Percentiles rank a stretch among this genome's conserved stretches.
phyloP scores from a whole-genome alignment of 2,329 filamentous ascomycete species.

The Paracoccidioides lutzii region DNA sequence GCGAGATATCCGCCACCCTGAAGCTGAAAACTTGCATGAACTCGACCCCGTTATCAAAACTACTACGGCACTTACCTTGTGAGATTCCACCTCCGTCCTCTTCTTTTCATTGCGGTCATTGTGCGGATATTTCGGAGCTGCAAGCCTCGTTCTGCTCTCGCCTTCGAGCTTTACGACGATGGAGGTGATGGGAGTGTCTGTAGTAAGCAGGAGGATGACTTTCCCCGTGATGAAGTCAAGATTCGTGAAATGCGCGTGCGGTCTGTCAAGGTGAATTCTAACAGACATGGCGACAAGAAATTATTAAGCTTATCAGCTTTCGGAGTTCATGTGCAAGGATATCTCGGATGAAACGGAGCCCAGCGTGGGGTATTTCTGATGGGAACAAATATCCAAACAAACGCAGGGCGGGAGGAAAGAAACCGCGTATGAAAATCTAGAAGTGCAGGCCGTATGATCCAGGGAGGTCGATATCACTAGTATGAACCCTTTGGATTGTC shows the following conservation, averaged over 20 bases:
- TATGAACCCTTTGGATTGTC: background rate
- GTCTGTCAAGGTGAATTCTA: slow-evolving; percentile 32
- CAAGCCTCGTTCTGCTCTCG: slow-evolving; percentile 35
- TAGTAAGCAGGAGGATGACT: slow-evolving; percentile 30
- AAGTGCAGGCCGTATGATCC: background rate
- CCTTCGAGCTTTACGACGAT: slow-evolving; percentile 39
- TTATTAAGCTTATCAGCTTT: background rate
- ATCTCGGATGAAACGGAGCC: background rate
- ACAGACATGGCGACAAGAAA: slow-evolving; percentile 29
- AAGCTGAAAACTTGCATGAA: background rate
- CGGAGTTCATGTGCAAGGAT: background rate
- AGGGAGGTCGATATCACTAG: background rate
- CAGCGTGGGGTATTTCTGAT: background rate
- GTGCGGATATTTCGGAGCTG: slow-evolving; percentile 27
- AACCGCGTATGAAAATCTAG: background rate
- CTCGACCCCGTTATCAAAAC: background rate
- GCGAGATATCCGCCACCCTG: background rate
- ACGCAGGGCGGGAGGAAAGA: background rate
- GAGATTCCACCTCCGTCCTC: slow-evolving; percentile 36
- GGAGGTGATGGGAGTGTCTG: slow-evolving; percentile 32
- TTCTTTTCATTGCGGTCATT: slow-evolving; percentile 35
- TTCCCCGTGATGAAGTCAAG: slow-evolving; percentile 35
- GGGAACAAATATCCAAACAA: background rate
- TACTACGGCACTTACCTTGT: slow-evolving; percentile 30
- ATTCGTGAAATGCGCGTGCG: slow-evolving; percentile 35